These are phyloP conservation scores for Aspergillaceae sp. DNA, from an alignment of 2,329 filamentous ascomycete genomes.

Conservation along the genomic window DNA sequence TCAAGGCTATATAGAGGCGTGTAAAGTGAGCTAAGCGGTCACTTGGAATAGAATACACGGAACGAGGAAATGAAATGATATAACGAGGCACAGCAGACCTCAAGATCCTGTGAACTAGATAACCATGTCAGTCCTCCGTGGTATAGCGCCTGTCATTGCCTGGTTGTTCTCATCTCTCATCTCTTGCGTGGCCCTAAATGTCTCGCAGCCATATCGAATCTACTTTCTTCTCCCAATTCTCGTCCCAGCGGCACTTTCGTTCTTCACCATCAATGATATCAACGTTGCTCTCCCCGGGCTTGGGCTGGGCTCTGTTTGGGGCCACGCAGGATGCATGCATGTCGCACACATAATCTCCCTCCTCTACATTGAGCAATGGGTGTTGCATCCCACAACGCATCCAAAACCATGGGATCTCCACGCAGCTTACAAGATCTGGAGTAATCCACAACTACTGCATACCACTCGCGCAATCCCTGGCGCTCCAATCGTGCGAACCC, in stretches of 20 bases:
- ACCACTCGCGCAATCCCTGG: neutral
- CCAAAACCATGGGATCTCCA: neutral
- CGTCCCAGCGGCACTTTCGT: neutral
- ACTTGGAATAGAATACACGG: too few species aligned
- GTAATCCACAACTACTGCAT: constrained; percentile 2
- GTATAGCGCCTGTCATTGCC: too few species aligned
- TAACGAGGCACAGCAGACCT: too few species aligned
- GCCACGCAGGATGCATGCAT: neutral
- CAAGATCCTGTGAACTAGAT: too few species aligned
- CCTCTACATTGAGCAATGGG: constrained; percentile 1
- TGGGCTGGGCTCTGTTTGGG: neutral
- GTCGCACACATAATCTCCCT: neutral
- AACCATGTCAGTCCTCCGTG: too few species aligned
- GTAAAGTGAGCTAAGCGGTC: too few species aligned
- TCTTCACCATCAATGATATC: neutral
- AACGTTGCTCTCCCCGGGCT: neutral
- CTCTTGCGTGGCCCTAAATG: constrained; percentile 1
- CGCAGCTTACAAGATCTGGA: constrained; percentile 1
- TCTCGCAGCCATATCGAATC: neutral
- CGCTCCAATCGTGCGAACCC: neutral
- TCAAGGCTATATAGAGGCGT: too few species aligned
- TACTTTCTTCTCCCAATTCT: constrained; percentile 1
- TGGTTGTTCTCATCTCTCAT: neutral
- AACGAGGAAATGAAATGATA: too few species aligned
- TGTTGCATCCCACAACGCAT: neutral